Conservation (phyloP, 176 grass and related monocot species). For the Eragrostis curvula region DNA sequence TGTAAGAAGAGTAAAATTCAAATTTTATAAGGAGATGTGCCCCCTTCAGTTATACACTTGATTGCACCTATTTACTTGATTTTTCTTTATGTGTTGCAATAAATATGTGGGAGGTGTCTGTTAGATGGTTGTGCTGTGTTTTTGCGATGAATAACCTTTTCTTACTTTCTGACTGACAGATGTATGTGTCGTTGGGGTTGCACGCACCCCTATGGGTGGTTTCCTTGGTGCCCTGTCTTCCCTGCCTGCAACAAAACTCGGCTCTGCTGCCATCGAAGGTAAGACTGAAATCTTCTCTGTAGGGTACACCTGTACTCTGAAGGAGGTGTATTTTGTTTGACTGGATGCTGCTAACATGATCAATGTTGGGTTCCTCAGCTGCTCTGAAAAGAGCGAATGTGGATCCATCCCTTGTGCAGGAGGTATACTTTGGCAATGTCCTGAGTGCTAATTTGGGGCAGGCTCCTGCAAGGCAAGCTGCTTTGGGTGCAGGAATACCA, state of each 20-base stretch:
- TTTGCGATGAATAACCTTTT: conserved; percentile 11
- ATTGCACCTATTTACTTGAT: background rate
- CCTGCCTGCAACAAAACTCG: conserved; percentile 88
- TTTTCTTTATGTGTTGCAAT: background rate
- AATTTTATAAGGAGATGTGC: background rate
- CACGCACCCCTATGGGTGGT: conserved; percentile 87
- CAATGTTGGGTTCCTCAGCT: conserved; percentile 36
- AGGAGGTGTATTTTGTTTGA: background rate
- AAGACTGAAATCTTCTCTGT: conserved; percentile 8
- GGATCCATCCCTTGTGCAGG: conserved; percentile 81
- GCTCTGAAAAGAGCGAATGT: conserved; percentile 79
- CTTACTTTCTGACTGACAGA: conserved; percentile 49
- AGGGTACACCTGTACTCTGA: background rate
- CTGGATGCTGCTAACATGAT: conserved; percentile 7
- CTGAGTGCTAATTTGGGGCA: conserved; percentile 97
- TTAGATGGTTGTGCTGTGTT: conserved; percentile 14
- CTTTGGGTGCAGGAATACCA: conserved; percentile 85
- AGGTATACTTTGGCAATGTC: conserved; percentile 92
- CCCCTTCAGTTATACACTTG: background rate
- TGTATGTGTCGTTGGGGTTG: conserved; percentile 85
- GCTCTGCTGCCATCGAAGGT: conserved; percentile 78
- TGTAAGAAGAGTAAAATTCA: background rate
- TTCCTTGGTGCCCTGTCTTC: conserved; percentile 90
- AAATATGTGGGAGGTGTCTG: background rate
- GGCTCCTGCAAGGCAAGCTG: conserved; percentile 88